A percentile compares a stretch with the other conserved stretches of the same genome.
These are phyloP conservation scores for Monilinia aucupariae DNA, from an alignment of 2,329 filamentous ascomycete species.

Conservation along the genomic window DNA sequence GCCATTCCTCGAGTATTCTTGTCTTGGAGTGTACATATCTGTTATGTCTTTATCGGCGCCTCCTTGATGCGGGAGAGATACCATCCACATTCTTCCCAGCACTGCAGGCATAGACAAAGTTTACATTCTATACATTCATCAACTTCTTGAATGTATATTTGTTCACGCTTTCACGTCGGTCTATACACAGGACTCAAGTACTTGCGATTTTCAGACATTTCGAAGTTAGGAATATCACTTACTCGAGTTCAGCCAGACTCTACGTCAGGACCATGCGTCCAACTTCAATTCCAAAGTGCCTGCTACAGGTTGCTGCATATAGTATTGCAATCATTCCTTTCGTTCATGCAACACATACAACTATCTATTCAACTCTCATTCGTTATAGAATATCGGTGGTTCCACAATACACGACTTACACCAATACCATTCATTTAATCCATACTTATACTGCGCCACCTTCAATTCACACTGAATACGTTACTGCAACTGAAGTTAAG, in stretches of 20 bases:
- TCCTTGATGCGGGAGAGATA: slow-evolving; percentile 1
- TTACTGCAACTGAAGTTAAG: slow-evolving; percentile 1
- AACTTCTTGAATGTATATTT: not conserved
- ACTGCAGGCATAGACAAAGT: not conserved
- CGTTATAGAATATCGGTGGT: slow-evolving; percentile 14
- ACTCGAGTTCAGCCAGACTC: slow-evolving; percentile 1
- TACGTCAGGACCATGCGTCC: slow-evolving; percentile 17
- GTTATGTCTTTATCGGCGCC: not conserved
- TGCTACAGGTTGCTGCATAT: slow-evolving; percentile 9
- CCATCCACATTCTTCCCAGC: slow-evolving; percentile 14
- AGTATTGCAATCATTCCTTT: slow-evolving; percentile 9
- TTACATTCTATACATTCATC: slow-evolving; percentile 13
- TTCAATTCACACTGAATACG: slow-evolving; percentile 6
- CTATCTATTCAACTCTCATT: slow-evolving; percentile 9
- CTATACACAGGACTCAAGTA: slow-evolving; percentile 10
- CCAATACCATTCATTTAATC: not conserved
- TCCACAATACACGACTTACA: slow-evolving; percentile 11
- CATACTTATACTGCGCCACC: slow-evolving; percentile 2
- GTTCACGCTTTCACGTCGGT: slow-evolving; percentile 8
- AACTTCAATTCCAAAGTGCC: slow-evolving; percentile 5
- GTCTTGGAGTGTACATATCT: not conserved
- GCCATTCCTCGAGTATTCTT: slow-evolving; percentile 10
- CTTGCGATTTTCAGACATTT: slow-evolving; percentile 10
- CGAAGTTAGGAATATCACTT: slow-evolving; percentile 8
- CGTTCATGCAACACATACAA: not conserved